Evolutionary conservation across 768 basidiomycete genomes (phyloP).

Genomic region (Rhizopogon roseolus): DNA sequence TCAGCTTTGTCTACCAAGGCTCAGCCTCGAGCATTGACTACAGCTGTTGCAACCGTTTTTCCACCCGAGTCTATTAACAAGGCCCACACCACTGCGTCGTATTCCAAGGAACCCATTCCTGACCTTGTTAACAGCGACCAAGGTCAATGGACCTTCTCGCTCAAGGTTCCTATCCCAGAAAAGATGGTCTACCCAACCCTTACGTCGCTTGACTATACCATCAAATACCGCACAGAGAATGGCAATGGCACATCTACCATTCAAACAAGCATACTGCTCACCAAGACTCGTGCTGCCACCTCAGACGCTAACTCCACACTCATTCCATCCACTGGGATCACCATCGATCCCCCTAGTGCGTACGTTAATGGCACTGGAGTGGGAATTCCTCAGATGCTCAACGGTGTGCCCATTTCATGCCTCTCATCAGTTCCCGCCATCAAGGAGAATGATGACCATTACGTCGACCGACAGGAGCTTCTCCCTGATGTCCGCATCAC

Average conservation of each 20-base stretch:
- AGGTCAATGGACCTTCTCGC: not conserved
- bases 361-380: not conserved
- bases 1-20: too few relatives aligned
- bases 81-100: not conserved
- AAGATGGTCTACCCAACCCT: not conserved
- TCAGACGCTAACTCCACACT: too few relatives aligned
- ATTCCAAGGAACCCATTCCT: not conserved
- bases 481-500: not conserved
- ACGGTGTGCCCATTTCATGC: not conserved
- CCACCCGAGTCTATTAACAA: not conserved
- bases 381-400: not conserved
- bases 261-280: not conserved
- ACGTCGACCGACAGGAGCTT: not conserved
- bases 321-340: not conserved
- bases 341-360: not conserved
- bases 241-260: not conserved
- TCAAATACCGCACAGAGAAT: not conserved
- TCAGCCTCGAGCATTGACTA: not conserved
- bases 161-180: not conserved
- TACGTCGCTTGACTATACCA: not conserved
- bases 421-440: not conserved
- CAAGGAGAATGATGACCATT: not conserved
- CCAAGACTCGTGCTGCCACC: not conserved
- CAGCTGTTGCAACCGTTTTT: not conserved
- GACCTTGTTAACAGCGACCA: not conserved